phyloP scores from a whole-genome alignment of 208 protist genomes.

The Phytomonas francai region DNA sequence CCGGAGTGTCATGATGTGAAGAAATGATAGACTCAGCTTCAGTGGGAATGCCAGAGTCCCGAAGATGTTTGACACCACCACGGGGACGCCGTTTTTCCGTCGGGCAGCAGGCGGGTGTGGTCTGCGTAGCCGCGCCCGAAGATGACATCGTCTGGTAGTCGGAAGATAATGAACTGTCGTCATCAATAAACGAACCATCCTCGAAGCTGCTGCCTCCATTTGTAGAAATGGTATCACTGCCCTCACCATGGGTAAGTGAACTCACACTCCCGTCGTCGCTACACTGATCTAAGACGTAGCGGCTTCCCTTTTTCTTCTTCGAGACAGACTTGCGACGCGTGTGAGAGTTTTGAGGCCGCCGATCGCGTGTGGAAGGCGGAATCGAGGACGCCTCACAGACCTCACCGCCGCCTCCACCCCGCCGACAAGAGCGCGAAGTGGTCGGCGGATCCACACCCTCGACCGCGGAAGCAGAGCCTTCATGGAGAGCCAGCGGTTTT shows the following conservation, averaged over 20 bases:
- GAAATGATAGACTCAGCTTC: background rate
- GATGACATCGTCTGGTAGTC: background rate
- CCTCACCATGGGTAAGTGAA: background rate
- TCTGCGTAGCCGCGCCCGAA: background rate
- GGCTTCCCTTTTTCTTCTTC: constrained; percentile 1
- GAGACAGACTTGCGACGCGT: background rate
- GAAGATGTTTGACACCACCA: background rate
- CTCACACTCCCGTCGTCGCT: background rate
- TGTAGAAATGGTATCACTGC: background rate
- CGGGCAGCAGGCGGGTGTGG: background rate
- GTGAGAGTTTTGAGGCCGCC: background rate
- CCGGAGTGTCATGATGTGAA: background rate
- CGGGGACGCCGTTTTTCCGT: background rate
- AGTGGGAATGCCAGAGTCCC: background rate
- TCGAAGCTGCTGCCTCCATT: background rate
- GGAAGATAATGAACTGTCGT: background rate
- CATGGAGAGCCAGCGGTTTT: background rate
- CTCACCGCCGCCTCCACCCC: constrained; percentile 1
- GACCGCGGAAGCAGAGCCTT: background rate
- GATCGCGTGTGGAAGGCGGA: background rate
- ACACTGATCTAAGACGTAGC: constrained; percentile 4
- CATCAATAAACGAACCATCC: constrained; percentile 10
- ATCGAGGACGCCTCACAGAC: background rate
- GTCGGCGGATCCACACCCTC: background rate
- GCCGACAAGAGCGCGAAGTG: background rate